Evolutionary conservation across 306 rosid species (phyloP), one percentile per base, ranked within the genome.

Genomic region (Ammopiptanthus mongolicus): DNA sequence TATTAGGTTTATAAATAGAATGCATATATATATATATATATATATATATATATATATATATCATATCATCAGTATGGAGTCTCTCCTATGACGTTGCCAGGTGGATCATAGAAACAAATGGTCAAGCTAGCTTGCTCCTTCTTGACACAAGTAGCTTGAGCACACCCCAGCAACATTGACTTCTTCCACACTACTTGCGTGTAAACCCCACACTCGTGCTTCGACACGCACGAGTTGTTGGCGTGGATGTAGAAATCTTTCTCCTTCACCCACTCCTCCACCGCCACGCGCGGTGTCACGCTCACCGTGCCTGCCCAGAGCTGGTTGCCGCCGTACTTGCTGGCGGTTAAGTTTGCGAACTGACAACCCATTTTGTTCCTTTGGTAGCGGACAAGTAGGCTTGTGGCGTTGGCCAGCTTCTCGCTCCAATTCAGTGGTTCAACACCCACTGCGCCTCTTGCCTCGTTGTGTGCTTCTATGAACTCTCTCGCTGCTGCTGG

Each of bases 101-200:
- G 95, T 6, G 98, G 98, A 36, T 78, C 76, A 37, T 93, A 93
- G 73, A 89, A 86, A 31, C 98, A 93, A 18, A 93, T 83, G 21
- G 91, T 83, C 71, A 93, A 76, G 64, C 78, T 88, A 8, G 84
- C 69, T 41, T 72, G 33, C 5, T 88, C 88, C 73, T 88, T 86
- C 41, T n/a, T n/a, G n/a, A 23, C 79, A 68, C 98, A 93, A 1
- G 78, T 41, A 0, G 92, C 92, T 18, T 84, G 87, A 18, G 91
- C 82, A 15, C 98, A 93, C 0, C 98, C 96, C 42, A 93, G 2
- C 58, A 84, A 78, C 60, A 23, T 5, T 3, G 96, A 77, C 14
- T 91, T 89, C 81, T 78, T 82, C 97, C 98, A 93, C 68, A 93
- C 98, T 2, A 93, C 91, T 65, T 91, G 97, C 0, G 97, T 93